phyloP scores from a whole-genome alignment of 192 early-diverging fungal species.

The Radiomyces spectabilis region DNA sequence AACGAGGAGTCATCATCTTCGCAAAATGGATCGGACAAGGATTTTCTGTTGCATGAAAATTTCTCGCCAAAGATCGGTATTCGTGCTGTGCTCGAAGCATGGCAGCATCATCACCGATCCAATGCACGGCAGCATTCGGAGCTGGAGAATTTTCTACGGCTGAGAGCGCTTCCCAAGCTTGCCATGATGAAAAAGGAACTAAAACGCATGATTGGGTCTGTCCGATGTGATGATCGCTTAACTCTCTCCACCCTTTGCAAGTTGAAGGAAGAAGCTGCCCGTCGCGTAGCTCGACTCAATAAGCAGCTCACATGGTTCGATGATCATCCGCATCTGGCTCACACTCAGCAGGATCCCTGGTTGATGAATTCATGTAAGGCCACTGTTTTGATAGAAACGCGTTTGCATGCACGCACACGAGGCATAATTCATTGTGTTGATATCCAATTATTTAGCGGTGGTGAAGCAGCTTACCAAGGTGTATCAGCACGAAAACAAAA shows the following conservation, averaged over 20 bases:
- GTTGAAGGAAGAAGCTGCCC: slow-evolving; percentile 5
- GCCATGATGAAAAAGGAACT: slow-evolving; percentile 17
- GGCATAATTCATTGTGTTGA: no score
- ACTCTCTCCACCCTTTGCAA: slow-evolving; percentile 2
- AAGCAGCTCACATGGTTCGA: slow-evolving; percentile 14
- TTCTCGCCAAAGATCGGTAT: background rate
- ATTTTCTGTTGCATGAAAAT: background rate
- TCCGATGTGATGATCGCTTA: slow-evolving; percentile 15
- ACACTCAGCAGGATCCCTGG: slow-evolving; percentile 13
- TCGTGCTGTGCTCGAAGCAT: slow-evolving; percentile 12
- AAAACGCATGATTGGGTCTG: slow-evolving; percentile 10
- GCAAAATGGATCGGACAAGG: background rate
- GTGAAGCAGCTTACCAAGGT: slow-evolving; percentile 18
- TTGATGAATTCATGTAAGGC: slow-evolving; percentile 19
- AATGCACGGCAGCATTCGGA: slow-evolving; percentile 4
- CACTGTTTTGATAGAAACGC: no score
- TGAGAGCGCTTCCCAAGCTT: slow-evolving; percentile 2
- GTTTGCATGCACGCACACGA: no score
- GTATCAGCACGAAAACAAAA: slow-evolving; percentile 18
- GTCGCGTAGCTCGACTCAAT: slow-evolving; percentile 1
- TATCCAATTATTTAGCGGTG: slow-evolving; percentile 7
- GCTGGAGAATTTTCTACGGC: slow-evolving; percentile 8
- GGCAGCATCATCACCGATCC: slow-evolving; percentile 11
- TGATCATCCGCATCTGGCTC: slow-evolving; percentile 13
- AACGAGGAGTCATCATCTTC: background rate